Base-by-base conservation (phyloP, 2,329 filamentous ascomycete genomes). In the Colletotrichum truncatum region DNA sequence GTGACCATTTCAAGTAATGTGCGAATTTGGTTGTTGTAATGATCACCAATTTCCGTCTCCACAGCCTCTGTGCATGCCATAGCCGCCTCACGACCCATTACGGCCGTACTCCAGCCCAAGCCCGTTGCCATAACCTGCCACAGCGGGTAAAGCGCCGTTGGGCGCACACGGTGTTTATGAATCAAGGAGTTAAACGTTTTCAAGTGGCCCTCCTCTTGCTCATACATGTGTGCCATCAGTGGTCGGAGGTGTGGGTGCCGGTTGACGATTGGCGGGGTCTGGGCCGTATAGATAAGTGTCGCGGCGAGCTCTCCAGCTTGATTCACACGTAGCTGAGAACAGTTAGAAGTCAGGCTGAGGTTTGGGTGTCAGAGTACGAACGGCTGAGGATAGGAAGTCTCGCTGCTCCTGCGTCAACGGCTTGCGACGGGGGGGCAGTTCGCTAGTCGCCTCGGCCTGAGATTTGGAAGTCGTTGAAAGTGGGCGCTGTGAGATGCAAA, bases 41-140 rank as follows among this genome's bases (percentile, higher is more conserved):
- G 96, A 26, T 89, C 89, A 3, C 96, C 96, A 68, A 99, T 99
- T 82, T 98, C 96, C 6, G 95, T 99, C 84, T 99, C 96, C 2
- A 99, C 95, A 1, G 96, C 96, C 80, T 99, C 96, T 1, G 96
- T 98, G 76, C 96, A 99, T 11, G 96, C 96, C 96, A 99, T 99
- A 34, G 96, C 95, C 2, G 95, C 94, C 80, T 98, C 94, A 51
- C 93, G 88, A 1, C 96, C 94, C 85, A 99, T 86, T 41, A 96
- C 80, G 0, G 92, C 96, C 0, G 96, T 99, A 4, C 88, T 86
- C 94, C 96, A 98, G 16, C 96, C 96, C 7, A 99, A 80, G 0
- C 91, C 88, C 0, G 91, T 91, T 1, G 96, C 93, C 10, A 94
- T 88, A 7, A 89, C 84, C 43, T 91, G 88, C 96, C 96, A 99